These are phyloP conservation scores for Stagonosporopsis tanaceti DNA, from an alignment of 2,329 filamentous ascomycete species.

Conservation along the genomic window DNA sequence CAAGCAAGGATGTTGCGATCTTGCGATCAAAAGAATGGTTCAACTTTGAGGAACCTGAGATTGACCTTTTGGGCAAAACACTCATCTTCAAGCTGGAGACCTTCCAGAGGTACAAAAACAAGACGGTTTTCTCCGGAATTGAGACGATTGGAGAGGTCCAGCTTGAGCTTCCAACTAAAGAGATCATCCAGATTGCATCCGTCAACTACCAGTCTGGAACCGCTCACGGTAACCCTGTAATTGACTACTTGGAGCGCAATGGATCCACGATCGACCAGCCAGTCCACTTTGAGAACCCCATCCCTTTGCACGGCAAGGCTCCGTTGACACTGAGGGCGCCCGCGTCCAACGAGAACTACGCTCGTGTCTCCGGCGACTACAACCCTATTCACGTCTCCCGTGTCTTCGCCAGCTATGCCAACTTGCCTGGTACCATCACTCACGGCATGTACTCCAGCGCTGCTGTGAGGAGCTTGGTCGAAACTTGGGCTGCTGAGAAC, in stretches of 20 bases:
- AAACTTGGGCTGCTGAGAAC: slow-evolving; percentile 99
- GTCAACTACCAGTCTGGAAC: slow-evolving; percentile 92
- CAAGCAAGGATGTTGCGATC: slow-evolving; percentile 90
- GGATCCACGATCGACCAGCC: slow-evolving; percentile 94
- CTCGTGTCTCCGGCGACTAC: slow-evolving; percentile 96
- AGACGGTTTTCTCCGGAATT: slow-evolving; percentile 87
- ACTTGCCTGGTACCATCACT: slow-evolving; percentile 94
- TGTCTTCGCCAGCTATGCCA: slow-evolving; percentile 95
- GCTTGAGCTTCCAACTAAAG: slow-evolving; percentile 93
- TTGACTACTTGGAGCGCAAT: slow-evolving; percentile 93
- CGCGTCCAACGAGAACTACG: slow-evolving; percentile 96
- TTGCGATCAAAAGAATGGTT: slow-evolving; percentile 99
- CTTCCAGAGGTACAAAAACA: slow-evolving; percentile 93
- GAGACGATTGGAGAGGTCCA: slow-evolving; percentile 92
- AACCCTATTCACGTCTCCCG: slow-evolving; percentile 99
- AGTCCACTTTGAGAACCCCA: slow-evolving; percentile 95
- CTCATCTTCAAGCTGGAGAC: slow-evolving; percentile 95
- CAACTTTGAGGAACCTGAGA: slow-evolving; percentile 81
- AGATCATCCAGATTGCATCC: slow-evolving; percentile 95
- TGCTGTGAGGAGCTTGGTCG: slow-evolving; percentile 91
- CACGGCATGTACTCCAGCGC: slow-evolving; percentile 99
- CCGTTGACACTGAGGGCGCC: slow-evolving; percentile 89
- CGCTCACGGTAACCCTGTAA: slow-evolving; percentile 94
- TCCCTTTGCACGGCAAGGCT: slow-evolving; percentile 91
- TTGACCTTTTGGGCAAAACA: slow-evolving; percentile 90